Evolutionary conservation across 257 asterid species (phyloP).

Genomic region (Avicennia marina): DNA sequence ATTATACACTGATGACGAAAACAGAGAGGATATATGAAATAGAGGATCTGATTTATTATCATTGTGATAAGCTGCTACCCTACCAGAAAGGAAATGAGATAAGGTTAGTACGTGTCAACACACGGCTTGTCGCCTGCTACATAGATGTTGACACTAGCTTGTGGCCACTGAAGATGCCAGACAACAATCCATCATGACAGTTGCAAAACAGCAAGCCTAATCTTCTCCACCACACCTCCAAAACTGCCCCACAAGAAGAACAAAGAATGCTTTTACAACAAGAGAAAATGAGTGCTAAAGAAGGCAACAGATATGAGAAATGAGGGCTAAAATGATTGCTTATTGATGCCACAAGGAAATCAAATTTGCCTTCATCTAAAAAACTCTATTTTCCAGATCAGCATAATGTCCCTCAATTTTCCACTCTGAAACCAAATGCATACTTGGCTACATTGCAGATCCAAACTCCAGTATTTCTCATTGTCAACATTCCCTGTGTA

Average conservation of each 20-base stretch:
- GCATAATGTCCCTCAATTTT: too few relatives aligned
- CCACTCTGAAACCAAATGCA: neutral
- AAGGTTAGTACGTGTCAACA: neutral
- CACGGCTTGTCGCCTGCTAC: neutral
- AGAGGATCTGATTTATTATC: too few relatives aligned
- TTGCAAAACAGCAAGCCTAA: neutral
- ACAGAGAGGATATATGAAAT: too few relatives aligned
- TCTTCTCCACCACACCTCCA: neutral
- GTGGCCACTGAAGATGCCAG: neutral
- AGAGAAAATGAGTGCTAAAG: slow-evolving; percentile 14
- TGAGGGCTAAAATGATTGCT: neutral
- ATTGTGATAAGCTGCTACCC: slow-evolving; percentile 16
- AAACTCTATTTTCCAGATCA: too few relatives aligned
- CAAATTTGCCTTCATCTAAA: neutral
- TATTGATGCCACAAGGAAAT: too few relatives aligned
- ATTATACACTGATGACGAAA: too few relatives aligned
- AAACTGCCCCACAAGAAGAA: neutral
- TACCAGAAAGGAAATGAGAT: slow-evolving; percentile 13
- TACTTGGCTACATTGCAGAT: neutral
- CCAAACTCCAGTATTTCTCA: neutral
- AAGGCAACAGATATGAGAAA: neutral
- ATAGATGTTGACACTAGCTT: neutral
- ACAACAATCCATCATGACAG: neutral
- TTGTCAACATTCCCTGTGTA: neutral
- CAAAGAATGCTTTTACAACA: neutral